Evolutionary conservation across 768 basidiomycete species (phyloP), one percentile per base, ranked within the genome.

Genomic region (Boletus rubroflammeus): DNA sequence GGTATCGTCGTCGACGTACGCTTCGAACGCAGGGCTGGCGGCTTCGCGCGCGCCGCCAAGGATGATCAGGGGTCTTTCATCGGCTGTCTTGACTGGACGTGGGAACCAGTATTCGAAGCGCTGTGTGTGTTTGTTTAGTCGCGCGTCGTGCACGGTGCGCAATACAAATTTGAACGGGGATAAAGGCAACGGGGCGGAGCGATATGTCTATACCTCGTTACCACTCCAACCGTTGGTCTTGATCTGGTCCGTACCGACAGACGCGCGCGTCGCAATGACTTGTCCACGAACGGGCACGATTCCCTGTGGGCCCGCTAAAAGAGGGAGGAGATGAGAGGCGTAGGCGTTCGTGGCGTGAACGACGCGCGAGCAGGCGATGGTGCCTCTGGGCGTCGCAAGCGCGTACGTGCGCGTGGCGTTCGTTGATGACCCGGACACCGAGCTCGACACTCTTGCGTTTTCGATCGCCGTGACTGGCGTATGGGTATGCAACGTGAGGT

Each of bases 321-420:
- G 79, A 0, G 89, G 88, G n/a, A 97, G 75, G 34, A 96, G 79
- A 60, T 88, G 78, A 4, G 85, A 81, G 11, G 85, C 81, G 56
- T 95, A 94, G 0, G 76, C 94, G 62, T 97, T 97, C 10, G 91
- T 94, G 0, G 90, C 91, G 65, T 94, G 91, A 5, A 97, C 73
- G 41, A 96, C 80, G 55, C 84, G 82, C 19, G 75, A 69, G 57
- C 87, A 84, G 5, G 65, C 39, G 21, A 93, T 67, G 1, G 63
- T 58, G 1, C 93, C 92, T n/a, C 90, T 80, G 0, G 84, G 78
- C 0, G 92, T 94, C 5, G 46, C 59, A 9, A 69, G 40, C 14
- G 32, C 44, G 42, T 56, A 65, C 7, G 17, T 32, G 31, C 46
- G 58, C 3, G 47, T 19, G n/a, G n/a, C 31, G 15, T 51, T 38